Percentiles rank a stretch among this genome's conserved stretches.
Evolutionary conservation across 2,329 filamentous ascomycete genomes (phyloP).

Genomic region (Trichoderma brevicompactum): DNA sequence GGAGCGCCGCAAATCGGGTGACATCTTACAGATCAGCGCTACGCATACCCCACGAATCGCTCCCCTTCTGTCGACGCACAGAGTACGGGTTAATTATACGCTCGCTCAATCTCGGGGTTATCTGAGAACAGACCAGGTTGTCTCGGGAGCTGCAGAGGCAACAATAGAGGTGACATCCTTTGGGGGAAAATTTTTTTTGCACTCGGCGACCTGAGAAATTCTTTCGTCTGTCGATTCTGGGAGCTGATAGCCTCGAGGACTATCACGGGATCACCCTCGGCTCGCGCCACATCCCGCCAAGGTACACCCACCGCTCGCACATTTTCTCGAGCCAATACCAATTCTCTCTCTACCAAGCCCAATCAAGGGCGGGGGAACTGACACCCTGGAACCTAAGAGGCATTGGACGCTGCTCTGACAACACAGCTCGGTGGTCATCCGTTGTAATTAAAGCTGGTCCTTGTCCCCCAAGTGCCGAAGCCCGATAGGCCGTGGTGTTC

Average conservation of each 20-base stretch:
- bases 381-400: constrained; percentile 19
- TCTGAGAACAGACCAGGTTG: background rate
- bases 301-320: constrained; percentile 23
- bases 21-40: constrained; percentile 28
- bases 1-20: constrained; percentile 24
- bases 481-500: constrained; percentile 6
- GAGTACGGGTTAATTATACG: constrained; percentile 1
- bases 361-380: constrained; percentile 23
- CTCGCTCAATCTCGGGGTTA: constrained; percentile 7
- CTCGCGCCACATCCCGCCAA: constrained; percentile 27
- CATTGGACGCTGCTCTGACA: constrained; percentile 15
- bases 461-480: constrained; percentile 11
- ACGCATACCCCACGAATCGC: constrained; percentile 28
- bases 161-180: background rate
- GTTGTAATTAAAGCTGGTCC: constrained; percentile 13
- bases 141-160: background rate
- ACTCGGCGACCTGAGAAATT: background rate
- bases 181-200: background rate
- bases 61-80: constrained; percentile 10
- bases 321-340: constrained; percentile 15
- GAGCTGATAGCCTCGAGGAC: constrained; percentile 16
- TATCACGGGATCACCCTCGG: constrained; percentile 25
- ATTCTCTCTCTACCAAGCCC: constrained; percentile 11
- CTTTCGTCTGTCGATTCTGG: constrained; percentile 26
- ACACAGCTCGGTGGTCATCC: constrained; percentile 10